Base-by-base conservation (phyloP, 768 basidiomycete genomes). In the Tulasnella sp. region DNA sequence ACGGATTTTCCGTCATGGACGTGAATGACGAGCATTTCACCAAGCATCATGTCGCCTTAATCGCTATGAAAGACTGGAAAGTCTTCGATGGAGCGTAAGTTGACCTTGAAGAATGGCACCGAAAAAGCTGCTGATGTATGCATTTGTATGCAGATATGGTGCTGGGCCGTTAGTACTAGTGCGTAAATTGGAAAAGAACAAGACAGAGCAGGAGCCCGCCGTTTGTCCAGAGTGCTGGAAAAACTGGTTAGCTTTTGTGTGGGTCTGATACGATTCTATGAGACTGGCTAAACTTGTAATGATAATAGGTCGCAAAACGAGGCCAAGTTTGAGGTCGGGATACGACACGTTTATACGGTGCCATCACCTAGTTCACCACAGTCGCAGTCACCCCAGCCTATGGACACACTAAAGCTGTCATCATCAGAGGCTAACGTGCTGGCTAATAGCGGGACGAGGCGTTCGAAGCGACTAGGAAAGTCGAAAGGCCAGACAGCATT, bases 401-500 rank as follows among this genome's bases (percentile, higher is more conserved):
- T 38, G n/a, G n/a, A n/a, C n/a, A n/a, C 30, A 43, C 38, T n/a
- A 38, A 17, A 38, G 11, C 38, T 12, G 45, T 15, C 34, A n/a
- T 38, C 34, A 38, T 38, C 34, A 38, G 34, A 15, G 34, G 24
- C 45, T 22, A 25, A 5, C 11, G 27, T 55, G 60, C 46, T 30
- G 25, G 31, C 29, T 50, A 54, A 21, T 25, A 49, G 43, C 31
- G 57, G 62, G 2, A 5, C 17, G n/a, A 25, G 55, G n/a, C 30
- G 61, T 60, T 90, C 88, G 19, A 81, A 78, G 65, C 83, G 88
- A 19, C 74, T 89, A 46, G 81, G 81, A 46, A 76, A 79, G 74
- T 74, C 15, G 77, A 8, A 77, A 67, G 56, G 67, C 73, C 25
- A 78, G 74, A 7, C 78, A 78, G 64, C 71, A 15, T 38, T 38